These are phyloP conservation scores for Boletus reticuloceps DNA, from an alignment of 768 basidiomycete species.

Conservation along the genomic window DNA sequence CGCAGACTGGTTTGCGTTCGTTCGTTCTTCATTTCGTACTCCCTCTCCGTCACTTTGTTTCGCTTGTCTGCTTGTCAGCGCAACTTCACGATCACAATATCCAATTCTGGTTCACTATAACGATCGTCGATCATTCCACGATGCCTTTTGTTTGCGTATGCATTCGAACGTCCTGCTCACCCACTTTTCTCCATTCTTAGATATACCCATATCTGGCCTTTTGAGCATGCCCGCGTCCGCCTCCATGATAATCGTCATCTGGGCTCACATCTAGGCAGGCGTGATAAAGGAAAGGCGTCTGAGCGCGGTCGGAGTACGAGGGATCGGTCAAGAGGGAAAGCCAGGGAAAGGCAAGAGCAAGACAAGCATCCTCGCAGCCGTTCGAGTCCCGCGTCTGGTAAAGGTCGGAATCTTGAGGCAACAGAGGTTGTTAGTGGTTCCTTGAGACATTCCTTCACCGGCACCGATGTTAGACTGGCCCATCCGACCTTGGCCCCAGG, in stretches of 20 bases:
- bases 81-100: not conserved
- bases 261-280: slow-evolving; percentile 28
- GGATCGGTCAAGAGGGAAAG: slow-evolving; percentile 7
- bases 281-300: slow-evolving; percentile 16
- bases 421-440: not conserved
- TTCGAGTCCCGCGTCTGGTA: slow-evolving; percentile 18
- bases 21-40: not conserved
- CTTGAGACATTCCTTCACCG: slow-evolving; percentile 5
- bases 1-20: too few species aligned
- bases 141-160: not conserved
- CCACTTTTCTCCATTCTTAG: slow-evolving; percentile 45
- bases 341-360: slow-evolving; percentile 1
- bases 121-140: slow-evolving; percentile 6
- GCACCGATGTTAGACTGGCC: not conserved
- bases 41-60: not conserved
- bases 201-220: slow-evolving; percentile 97
- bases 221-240: slow-evolving; percentile 89
- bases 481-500: not conserved
- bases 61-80: not conserved
- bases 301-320: slow-evolving; percentile 15
- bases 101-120: not conserved
- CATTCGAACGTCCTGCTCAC: slow-evolving; percentile 3
- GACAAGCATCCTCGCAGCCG: slow-evolving; percentile 17
- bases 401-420: not conserved
- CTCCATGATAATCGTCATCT: slow-evolving; percentile 43